Base-by-base conservation (phyloP, 805 yeast genomes). In the Ascoidea rubescens region DNA sequence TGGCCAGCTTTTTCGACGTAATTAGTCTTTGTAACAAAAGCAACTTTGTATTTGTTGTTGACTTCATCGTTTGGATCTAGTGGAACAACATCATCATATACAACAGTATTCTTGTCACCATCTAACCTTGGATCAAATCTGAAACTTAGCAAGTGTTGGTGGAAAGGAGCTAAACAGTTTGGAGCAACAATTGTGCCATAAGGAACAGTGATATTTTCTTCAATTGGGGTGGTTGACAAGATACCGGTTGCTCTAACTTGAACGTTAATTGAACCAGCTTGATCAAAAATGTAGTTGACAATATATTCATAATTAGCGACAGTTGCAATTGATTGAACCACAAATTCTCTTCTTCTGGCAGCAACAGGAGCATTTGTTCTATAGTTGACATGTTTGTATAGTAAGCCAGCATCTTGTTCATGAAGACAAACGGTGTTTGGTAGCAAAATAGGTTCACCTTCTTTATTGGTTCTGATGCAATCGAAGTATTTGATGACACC, bases 221-320 rank as follows among this genome's bases (percentile, higher is more conserved):
- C 90, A 58, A 84, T 79, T 60, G 89, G 88, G 84, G 82, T 84
- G 54, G 95, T 85, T 43, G 91, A 84, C 58, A 85, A 73, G 62
- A 85, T 85, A 74, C 95, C 95, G 53, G 95, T 85, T 55, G 93
- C 93, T 70, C 91, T 77, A 54, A 83, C 82, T 66, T 86, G 88
- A 55, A 85, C 80, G 57, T 80, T 80, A 60, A 85, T 80, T 52
- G 82, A 80, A 61, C 90, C 95, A 58, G 82, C 88, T 67, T 79
- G 87, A 60, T 80, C 85, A 61, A 85, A 80, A 63, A 83, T 77
- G 63, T 80, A 70, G 68, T 84, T 84, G 59, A 84, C 66, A 57
- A 82, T 77, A 71, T 85, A 85, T 70, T 85, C 93, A 70, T 85
- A 85, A 72, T 85, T 85, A 54, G 89, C 88, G 56, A 84, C 91